These are phyloP conservation scores for Thalassiosira hispida DNA, from an alignment of 352 stramenopile genomes.

Conservation along the genomic window DNA sequence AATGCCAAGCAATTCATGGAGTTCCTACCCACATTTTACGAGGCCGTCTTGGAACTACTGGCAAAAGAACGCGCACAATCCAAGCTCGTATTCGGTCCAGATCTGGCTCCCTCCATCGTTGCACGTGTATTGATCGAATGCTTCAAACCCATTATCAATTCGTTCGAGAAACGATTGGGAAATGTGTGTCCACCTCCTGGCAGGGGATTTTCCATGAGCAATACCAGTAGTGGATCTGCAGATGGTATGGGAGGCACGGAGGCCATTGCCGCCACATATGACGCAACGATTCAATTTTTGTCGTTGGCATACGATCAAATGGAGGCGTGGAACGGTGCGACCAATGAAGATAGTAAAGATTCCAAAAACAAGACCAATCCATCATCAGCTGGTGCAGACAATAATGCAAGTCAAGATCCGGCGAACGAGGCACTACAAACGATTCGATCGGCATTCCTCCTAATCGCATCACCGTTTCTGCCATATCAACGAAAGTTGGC, in stretches of 20 bases:
- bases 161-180: conserved; percentile 71
- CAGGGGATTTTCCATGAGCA: not conserved
- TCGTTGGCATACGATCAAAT: conserved; percentile 80
- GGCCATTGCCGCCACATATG: conserved; percentile 70
- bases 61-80: conserved; percentile 70
- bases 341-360: not conserved
- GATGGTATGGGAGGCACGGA: conserved; percentile 52
- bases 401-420: conserved; percentile 17
- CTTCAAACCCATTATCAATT: conserved; percentile 75
- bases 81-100: conserved; percentile 68
- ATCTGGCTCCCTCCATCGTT: conserved; percentile 63
- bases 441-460: conserved; percentile 48
- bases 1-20: conserved; percentile 54
- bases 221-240: not conserved
- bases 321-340: conserved; percentile 40
- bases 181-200: conserved; percentile 43
- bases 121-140: conserved; percentile 71
- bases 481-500: conserved; percentile 65
- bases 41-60: conserved; percentile 67
- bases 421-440: conserved; percentile 43
- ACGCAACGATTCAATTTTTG: conserved; percentile 79
- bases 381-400: not conserved
- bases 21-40: conserved; percentile 78
- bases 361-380: conserved; percentile 4
- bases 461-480: conserved; percentile 74